Percentiles rank a stretch among this genome's conserved stretches.
phyloP scores from a whole-genome alignment of 2,329 filamentous ascomycete genomes.

The Cyphellophora europaea region DNA sequence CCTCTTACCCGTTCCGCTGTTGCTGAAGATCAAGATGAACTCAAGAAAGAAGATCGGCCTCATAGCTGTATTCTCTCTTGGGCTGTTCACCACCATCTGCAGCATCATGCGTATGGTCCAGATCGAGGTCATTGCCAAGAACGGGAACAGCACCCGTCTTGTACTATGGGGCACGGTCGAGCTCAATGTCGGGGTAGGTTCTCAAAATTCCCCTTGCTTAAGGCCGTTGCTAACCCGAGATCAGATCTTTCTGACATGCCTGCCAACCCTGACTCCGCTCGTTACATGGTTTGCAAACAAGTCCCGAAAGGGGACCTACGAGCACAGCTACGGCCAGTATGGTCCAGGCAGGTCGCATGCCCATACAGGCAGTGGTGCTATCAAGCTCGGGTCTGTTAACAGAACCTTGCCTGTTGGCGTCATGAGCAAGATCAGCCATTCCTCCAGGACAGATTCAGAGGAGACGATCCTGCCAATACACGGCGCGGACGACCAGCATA shows the following conservation, averaged over 20 bases:
- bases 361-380: background rate
- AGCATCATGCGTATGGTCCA: constrained; percentile 44
- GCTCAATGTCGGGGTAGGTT: constrained; percentile 46
- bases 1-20: constrained; percentile 41
- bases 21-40: constrained; percentile 41
- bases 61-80: constrained; percentile 43
- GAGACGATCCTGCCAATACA: constrained; percentile 1
- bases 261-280: constrained; percentile 25
- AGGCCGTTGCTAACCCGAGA: constrained; percentile 3
- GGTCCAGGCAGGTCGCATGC: background rate
- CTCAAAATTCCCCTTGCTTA: background rate
- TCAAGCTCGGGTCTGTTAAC: background rate
- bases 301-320: background rate
- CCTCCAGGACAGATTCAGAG: constrained; percentile 1
- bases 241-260: constrained; percentile 27
- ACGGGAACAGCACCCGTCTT: constrained; percentile 48
- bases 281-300: constrained; percentile 2
- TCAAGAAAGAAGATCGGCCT: constrained; percentile 41
- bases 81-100: constrained; percentile 47
- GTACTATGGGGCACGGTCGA: constrained; percentile 50
- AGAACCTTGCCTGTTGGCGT: background rate
- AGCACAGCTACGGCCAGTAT: background rate
- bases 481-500: background rate
- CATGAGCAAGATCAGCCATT: background rate
- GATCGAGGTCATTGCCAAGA: constrained; percentile 36